Evolutionary conservation across 371 early-diverging fungal genomes (phyloP).

Genomic region (Apophysomyces elegans): DNA sequence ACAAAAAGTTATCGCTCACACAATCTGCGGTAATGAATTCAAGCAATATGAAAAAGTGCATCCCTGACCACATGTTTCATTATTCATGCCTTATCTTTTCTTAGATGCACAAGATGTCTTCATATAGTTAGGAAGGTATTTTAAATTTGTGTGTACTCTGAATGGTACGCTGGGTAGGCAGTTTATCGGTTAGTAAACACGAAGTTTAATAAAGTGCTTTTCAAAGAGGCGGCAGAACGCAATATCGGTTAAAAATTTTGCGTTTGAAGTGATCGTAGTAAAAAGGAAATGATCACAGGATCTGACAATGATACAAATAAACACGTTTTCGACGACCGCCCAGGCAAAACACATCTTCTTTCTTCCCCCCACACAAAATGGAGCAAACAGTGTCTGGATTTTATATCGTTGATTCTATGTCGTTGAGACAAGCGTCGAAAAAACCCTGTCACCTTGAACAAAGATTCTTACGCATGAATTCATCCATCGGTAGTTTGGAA

Average conservation of each 20-base stretch:
- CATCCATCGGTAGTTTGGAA: slow-evolving; percentile 16
- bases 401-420: slow-evolving; percentile 29
- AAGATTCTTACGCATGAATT: slow-evolving; percentile 34
- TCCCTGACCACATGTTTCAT: too few species aligned
- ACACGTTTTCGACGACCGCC: background rate
- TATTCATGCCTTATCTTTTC: too few species aligned
- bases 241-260: background rate
- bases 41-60: too few species aligned
- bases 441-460: slow-evolving; percentile 43
- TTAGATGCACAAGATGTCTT: too few species aligned
- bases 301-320: background rate
- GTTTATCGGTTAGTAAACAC: too few species aligned
- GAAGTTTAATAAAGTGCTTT: too few species aligned
- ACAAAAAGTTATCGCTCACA: too few species aligned
- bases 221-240: too few species aligned
- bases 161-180: too few species aligned
- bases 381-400: slow-evolving; percentile 22
- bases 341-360: slow-evolving; percentile 9
- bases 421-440: slow-evolving; percentile 30
- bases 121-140: too few species aligned
- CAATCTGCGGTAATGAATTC: too few species aligned
- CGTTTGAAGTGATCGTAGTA: background rate
- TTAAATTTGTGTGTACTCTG: too few species aligned
- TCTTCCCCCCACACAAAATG: slow-evolving; percentile 14
- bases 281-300: slow-evolving; percentile 9